Evolutionary conservation across 2,329 filamentous ascomycete genomes (phyloP).

Genomic region (Aspergillus puulaauensis): DNA sequence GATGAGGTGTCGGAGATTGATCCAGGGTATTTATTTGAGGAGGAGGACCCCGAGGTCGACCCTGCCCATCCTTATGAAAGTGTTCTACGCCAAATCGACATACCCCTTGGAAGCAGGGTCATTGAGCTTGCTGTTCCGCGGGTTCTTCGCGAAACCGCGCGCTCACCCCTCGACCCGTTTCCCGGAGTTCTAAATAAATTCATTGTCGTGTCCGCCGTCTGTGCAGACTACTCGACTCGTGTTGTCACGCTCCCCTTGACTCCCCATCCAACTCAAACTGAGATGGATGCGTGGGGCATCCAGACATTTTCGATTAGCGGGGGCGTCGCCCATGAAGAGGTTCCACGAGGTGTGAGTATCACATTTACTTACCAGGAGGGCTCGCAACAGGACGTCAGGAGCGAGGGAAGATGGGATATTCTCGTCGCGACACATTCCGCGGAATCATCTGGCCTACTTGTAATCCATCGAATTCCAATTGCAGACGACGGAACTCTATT

Average conservation of each 20-base stretch:
- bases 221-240: slow-evolving; percentile 57
- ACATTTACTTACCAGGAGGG: slow-evolving; percentile 51
- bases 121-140: slow-evolving; percentile 51
- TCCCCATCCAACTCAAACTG: slow-evolving; percentile 44
- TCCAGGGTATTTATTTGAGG: slow-evolving; percentile 46
- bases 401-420: slow-evolving; percentile 40
- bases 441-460: slow-evolving; percentile 45
- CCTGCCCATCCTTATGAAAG: slow-evolving; percentile 54
- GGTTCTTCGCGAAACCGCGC: slow-evolving; percentile 44
- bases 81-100: slow-evolving; percentile 55
- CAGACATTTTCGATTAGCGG: slow-evolving; percentile 50
- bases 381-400: slow-evolving; percentile 18
- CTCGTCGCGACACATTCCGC: slow-evolving; percentile 48
- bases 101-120: slow-evolving; percentile 55
- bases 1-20: slow-evolving; percentile 20
- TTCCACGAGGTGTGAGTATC: slow-evolving; percentile 52
- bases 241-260: slow-evolving; percentile 55
- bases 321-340: slow-evolving; percentile 50
- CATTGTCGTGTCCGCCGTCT: slow-evolving; percentile 56
- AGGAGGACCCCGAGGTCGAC: slow-evolving; percentile 57
- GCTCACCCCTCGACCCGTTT: slow-evolving; percentile 42
- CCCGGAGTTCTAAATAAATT: slow-evolving; percentile 50
- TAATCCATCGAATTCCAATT: slow-evolving; percentile 45
- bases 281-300: slow-evolving; percentile 39
- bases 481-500: slow-evolving; percentile 27